Conservation (phyloP, 176 grass and related monocot genomes). For the Tillandsia leiboldiana region DNA sequence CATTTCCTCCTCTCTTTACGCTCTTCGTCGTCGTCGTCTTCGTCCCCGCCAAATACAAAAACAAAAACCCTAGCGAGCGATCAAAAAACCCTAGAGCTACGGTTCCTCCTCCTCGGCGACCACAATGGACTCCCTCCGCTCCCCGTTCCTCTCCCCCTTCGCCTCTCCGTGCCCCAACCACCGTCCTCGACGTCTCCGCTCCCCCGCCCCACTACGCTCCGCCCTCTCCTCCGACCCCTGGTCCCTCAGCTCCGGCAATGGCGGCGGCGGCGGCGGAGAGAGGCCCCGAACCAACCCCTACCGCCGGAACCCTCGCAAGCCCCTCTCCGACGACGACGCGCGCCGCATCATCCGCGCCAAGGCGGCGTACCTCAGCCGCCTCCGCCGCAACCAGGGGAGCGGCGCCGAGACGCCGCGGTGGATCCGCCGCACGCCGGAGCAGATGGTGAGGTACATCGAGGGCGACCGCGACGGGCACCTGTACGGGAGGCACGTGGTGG, state of each 20-base stretch:
- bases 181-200: background rate
- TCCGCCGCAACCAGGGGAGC: constrained; percentile 62
- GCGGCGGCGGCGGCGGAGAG: background rate
- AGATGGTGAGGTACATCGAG: constrained; percentile 77
- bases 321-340: constrained; percentile 28
- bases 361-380: constrained; percentile 56
- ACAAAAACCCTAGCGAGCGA: too few relatives aligned
- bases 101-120: too few relatives aligned
- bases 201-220: constrained; percentile 7
- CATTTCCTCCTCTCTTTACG: background rate
- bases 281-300: background rate
- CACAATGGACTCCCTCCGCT: constrained; percentile 9
- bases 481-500: constrained; percentile 67
- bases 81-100: too few relatives aligned
- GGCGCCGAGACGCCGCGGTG: constrained; percentile 63
- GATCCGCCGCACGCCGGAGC: constrained; percentile 62
- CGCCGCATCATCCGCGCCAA: constrained; percentile 63
- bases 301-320: constrained; percentile 25
- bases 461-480: constrained; percentile 74
- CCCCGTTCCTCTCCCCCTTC: constrained; percentile 28
- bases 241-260: constrained; percentile 44
- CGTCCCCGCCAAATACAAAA: background rate
- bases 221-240: constrained; percentile 23
- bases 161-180: constrained; percentile 10
- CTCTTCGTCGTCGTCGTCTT: background rate